Conservation (phyloP, 1,139 yeast genomes). For the Saccharomycopsis hybrid region DNA sequence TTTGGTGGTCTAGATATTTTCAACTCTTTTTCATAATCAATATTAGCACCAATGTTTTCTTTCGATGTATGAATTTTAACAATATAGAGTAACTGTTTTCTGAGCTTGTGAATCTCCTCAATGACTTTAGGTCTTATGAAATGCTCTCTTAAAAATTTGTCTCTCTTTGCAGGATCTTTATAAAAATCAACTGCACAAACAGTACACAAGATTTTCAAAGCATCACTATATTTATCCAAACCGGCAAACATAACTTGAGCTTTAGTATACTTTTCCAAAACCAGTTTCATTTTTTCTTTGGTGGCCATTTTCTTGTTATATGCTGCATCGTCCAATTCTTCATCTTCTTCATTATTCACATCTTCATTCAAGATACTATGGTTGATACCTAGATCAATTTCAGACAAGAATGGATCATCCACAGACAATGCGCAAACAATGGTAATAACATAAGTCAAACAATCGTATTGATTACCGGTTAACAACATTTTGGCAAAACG, state of each 20-base stretch:
- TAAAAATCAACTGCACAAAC: conserved; percentile 85
- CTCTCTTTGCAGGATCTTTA: conserved; percentile 41
- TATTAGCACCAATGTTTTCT: conserved; percentile 50
- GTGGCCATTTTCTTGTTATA: conserved; percentile 38
- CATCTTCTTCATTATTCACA: conserved; percentile 26
- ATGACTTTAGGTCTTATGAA: conserved; percentile 52
- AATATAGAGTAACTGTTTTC: conserved; percentile 71
- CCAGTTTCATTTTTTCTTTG: conserved; percentile 14
- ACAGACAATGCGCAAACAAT: conserved; percentile 90
- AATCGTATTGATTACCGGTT: conserved; percentile 79
- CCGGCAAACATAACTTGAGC: conserved; percentile 56
- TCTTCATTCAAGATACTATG: conserved; percentile 24
- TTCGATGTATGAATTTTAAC: conserved; percentile 58
- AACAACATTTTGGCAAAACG: conserved; percentile 86
- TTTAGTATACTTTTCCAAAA: conserved; percentile 39
- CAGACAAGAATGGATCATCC: conserved; percentile 82
- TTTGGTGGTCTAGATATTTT: conserved; percentile 60
- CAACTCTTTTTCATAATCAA: conserved; percentile 35
- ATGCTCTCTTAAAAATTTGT: conserved; percentile 35
- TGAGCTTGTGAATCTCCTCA: conserved; percentile 78
- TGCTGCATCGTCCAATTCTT: conserved; percentile 33
- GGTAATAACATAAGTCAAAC: conserved; percentile 82
- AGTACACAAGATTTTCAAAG: conserved; percentile 67
- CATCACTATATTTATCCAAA: conserved; percentile 71
- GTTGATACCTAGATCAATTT: conserved; percentile 59